phyloP scores from a whole-genome alignment of 23 red algal genomes.

The Chondrus crispus region DNA sequence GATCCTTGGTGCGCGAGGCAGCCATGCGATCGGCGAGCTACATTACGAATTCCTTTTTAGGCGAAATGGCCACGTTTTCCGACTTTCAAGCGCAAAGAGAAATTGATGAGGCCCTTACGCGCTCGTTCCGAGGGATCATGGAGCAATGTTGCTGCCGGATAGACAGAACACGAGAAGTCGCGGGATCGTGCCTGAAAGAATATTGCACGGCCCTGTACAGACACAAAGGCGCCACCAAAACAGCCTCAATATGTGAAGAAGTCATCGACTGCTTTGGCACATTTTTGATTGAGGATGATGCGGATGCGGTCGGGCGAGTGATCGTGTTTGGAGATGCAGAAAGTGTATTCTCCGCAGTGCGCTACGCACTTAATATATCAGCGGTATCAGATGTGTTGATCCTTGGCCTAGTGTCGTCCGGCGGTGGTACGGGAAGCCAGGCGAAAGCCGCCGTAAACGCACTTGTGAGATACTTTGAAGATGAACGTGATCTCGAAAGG shows the following conservation, averaged over 20 bases:
- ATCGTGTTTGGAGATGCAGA: constrained; percentile 8
- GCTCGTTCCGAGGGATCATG: neutral
- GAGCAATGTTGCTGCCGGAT: constrained; percentile 54
- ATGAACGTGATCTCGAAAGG: neutral
- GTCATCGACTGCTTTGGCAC: neutral
- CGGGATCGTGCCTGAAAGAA: constrained; percentile 7
- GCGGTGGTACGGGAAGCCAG: constrained; percentile 24
- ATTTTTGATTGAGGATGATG: neutral
- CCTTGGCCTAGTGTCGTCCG: constrained; percentile 31
- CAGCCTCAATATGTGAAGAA: neutral
- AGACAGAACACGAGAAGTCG: constrained; percentile 61
- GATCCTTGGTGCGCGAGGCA: constrained; percentile 79
- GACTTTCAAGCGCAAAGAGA: too few species aligned
- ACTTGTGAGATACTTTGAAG: constrained; percentile 5
- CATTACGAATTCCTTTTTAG: neutral
- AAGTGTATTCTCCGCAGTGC: constrained; percentile 14
- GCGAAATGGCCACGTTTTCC: neutral
- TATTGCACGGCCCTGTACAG: constrained; percentile 1
- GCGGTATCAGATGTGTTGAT: constrained; percentile 6
- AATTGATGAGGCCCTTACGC: neutral
- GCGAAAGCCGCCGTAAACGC: constrained; percentile 29
- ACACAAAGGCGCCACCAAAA: too few species aligned
- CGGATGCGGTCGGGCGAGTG: neutral
- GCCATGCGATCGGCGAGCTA: constrained; percentile 11
- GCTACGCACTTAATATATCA: constrained; percentile 7